Evolutionary conservation across 1,284 basidiomycete species (phyloP).

Genomic region (Leccinum pachyderme): DNA sequence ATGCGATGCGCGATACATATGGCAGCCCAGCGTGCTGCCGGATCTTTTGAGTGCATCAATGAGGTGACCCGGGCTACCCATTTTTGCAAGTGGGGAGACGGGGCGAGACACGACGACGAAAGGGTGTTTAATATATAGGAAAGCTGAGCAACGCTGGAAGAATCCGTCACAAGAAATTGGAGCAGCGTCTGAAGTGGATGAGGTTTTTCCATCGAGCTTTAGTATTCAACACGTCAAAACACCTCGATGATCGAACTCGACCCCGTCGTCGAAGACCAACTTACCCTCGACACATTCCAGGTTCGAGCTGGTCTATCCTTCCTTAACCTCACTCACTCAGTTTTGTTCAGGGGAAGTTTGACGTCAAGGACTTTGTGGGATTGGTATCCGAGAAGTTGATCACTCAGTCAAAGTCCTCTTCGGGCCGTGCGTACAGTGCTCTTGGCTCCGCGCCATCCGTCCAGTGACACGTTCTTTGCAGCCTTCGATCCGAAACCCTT

Average conservation of each 20-base stretch:
- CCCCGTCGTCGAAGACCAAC: constrained; percentile 57
- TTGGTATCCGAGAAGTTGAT: constrained; percentile 86
- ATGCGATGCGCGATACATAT: constrained; percentile 68
- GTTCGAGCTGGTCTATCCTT: constrained; percentile 30
- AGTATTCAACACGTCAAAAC: constrained; percentile 34
- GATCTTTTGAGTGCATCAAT: constrained; percentile 69
- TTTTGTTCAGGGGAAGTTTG: constrained; percentile 74
- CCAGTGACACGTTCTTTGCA: constrained; percentile 33
- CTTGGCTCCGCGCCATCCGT: neutral
- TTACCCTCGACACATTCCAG: constrained; percentile 68
- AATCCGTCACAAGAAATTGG: constrained; percentile 66
- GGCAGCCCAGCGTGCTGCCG: constrained; percentile 72
- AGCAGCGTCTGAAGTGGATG: constrained; percentile 65
- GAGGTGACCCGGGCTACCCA: constrained; percentile 70
- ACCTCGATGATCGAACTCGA: constrained; percentile 39
- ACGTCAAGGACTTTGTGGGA: constrained; percentile 87
- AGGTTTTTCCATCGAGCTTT: constrained; percentile 27
- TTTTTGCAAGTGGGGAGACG: constrained; percentile 67
- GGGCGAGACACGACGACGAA: constrained; percentile 46
- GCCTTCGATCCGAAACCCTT: constrained; percentile 95
- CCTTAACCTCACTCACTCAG: constrained; percentile 2
- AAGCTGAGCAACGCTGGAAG: constrained; percentile 53
- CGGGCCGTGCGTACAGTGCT: constrained; percentile 69
- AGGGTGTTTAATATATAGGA: constrained; percentile 57
- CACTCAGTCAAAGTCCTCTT: constrained; percentile 73